Base-by-base conservation (phyloP, 2,329 filamentous ascomycete species). In the Colletotrichum aenigma region DNA sequence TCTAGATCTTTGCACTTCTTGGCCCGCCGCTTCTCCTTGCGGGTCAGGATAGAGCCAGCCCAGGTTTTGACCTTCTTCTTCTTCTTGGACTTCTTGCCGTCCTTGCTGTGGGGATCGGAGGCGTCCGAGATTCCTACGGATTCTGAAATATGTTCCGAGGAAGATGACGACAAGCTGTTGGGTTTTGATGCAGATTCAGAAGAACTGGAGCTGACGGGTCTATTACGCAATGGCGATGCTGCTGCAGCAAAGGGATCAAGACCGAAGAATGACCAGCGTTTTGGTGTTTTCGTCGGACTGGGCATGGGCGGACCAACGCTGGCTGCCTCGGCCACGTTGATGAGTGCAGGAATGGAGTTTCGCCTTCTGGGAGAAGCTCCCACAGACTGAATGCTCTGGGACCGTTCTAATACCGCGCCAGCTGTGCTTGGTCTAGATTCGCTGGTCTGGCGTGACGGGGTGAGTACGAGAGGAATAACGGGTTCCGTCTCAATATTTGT, bases 41-140 rank as follows among this genome's bases (percentile, higher is more conserved):
- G 88, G 18, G 91, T 91, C 9, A 95, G 86, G 72, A 94, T 93
- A 3, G 92, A 91, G 36, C 92, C 93, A 21, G 92, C 91, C 92
- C 93, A 94, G 6, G 89, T 90, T 81, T 94, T 95, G 74, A 96
- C 94, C 82, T 94, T 94, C 85, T 95, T 96, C 81, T 93, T 90
- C 77, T 91, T 90, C 85, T 88, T 91, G 67, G 84, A 81, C 62
- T 84, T 84, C 78, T 85, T 86, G 38, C 76, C 77, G 2, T 70
- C 69, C 24, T 79, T 78, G 71, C 83, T 83, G 74, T 83, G 83
- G 16, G 69, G 43, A 84, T 87, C 28, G 62, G 78, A 15, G 68
- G 76, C 34, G 7, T 79, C 80, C 3, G 77, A 64, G 1, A 21
- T 36, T 18, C 26, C 64, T 55, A 73, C 78, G 6, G 78, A 78